Evolutionary conservation across 768 basidiomycete genomes (phyloP).

Genomic region (Lactarius hengduanensis): DNA sequence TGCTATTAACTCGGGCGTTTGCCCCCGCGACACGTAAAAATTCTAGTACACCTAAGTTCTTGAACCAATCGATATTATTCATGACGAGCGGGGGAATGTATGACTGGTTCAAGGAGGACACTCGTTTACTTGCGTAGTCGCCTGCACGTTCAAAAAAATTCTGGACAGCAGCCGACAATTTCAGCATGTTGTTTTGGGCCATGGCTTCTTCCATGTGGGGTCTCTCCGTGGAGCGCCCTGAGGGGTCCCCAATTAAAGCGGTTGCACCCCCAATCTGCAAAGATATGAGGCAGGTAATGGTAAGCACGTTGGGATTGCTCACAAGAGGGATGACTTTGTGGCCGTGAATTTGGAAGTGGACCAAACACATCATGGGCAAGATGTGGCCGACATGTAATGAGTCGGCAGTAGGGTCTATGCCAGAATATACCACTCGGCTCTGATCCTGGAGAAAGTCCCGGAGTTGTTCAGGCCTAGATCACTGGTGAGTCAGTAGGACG

Average conservation of each 20-base stretch:
- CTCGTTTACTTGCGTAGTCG: slow-evolving; percentile 49
- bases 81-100: slow-evolving; percentile 42
- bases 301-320: slow-evolving; percentile 34
- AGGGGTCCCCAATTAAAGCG: slow-evolving; percentile 95
- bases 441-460: slow-evolving; percentile 15
- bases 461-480: slow-evolving; percentile 26
- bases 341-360: slow-evolving; percentile 88
- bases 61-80: slow-evolving; percentile 80
- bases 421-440: slow-evolving; percentile 69
- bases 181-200: slow-evolving; percentile 62
- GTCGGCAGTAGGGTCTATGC: slow-evolving; percentile 88
- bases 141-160: slow-evolving; percentile 69
- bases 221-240: slow-evolving; percentile 82
- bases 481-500: not conserved
- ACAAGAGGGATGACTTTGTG: slow-evolving; percentile 84
- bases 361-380: slow-evolving; percentile 77
- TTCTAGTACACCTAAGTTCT: slow-evolving; percentile 68
- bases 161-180: slow-evolving; percentile 63
- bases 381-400: slow-evolving; percentile 95
- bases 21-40: slow-evolving; percentile 83
- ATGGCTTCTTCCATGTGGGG: slow-evolving; percentile 58
- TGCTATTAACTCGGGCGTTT: slow-evolving; percentile 78
- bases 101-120: slow-evolving; percentile 9
- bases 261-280: slow-evolving; percentile 92
- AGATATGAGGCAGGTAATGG: slow-evolving; percentile 12